Evolutionary conservation across 2,329 filamentous ascomycete species (phyloP).

Genomic region (Stenocarpella maydis): DNA sequence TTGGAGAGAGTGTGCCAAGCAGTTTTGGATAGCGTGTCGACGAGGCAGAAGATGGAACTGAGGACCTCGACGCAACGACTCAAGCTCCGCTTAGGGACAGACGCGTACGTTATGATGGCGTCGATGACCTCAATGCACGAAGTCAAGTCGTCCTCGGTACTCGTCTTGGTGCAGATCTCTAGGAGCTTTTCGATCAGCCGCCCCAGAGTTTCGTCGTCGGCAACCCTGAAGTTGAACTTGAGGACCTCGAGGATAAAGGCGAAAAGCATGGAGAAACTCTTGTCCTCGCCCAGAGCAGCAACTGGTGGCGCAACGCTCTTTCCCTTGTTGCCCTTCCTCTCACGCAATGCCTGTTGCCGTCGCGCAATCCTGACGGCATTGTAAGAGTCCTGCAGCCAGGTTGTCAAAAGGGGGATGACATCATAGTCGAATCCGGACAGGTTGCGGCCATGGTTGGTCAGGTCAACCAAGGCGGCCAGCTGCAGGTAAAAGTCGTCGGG

Average conservation of each 20-base stretch:
- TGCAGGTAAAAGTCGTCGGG: conserved; percentile 73
- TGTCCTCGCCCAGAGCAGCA: conserved; percentile 61
- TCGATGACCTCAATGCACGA: conserved; percentile 75
- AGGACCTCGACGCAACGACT: conserved; percentile 74
- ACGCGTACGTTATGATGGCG: conserved; percentile 75
- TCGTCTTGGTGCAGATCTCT: conserved; percentile 73
- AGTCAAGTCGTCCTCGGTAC: conserved; percentile 68
- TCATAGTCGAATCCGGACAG: conserved; percentile 74
- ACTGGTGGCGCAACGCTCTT: conserved; percentile 41
- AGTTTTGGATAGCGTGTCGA: conserved; percentile 66
- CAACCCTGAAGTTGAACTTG: conserved; percentile 78
- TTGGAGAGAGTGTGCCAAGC: conserved; percentile 77
- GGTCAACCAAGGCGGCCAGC: conserved; percentile 67
- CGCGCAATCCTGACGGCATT: conserved; percentile 60
- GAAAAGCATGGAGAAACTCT: conserved; percentile 71
- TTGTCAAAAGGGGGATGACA: conserved; percentile 67
- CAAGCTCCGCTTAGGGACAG: conserved; percentile 70
- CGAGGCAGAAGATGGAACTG: conserved; percentile 74
- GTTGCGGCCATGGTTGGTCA: conserved; percentile 68
- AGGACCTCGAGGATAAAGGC: conserved; percentile 72
- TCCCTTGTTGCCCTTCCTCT: conserved; percentile 50
- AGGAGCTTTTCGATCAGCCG: conserved; percentile 69
- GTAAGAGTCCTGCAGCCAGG: conserved; percentile 67
- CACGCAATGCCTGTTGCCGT: conserved; percentile 54
- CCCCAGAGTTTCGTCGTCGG: conserved; percentile 68